phyloP scores from a whole-genome alignment of 1,284 basidiomycete genomes.

The Spongiforma sp. region DNA sequence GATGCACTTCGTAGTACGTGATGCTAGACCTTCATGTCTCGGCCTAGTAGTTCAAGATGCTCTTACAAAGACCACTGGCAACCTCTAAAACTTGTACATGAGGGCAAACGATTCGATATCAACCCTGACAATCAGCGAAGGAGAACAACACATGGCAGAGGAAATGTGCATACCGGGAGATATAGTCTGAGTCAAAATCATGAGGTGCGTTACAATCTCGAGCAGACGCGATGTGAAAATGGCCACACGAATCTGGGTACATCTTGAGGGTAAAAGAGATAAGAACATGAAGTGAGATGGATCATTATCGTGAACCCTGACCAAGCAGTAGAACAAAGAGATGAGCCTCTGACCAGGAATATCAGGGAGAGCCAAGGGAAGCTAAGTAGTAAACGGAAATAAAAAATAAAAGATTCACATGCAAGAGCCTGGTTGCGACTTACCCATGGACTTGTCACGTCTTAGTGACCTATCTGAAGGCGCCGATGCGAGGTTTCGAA shows the following conservation, averaged over 20 bases:
- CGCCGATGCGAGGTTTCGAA: no score
- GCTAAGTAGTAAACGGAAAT: constrained; percentile 15
- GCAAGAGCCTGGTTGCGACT: not conserved
- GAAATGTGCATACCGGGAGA: constrained; percentile 10
- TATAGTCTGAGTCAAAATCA: constrained; percentile 26
- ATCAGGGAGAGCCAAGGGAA: not conserved
- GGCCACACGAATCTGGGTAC: constrained; percentile 36
- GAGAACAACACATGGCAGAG: not conserved
- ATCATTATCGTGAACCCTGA: constrained; percentile 2
- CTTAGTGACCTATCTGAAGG: no score
- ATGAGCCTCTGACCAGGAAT: constrained; percentile 15
- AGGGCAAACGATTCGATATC: constrained; percentile 19
- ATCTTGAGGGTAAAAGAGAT: constrained; percentile 17
- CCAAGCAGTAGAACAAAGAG: constrained; percentile 14
- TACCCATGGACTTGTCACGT: no score
- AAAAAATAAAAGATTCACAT: not conserved
- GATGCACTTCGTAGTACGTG: no score
- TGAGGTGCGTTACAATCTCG: constrained; percentile 24
- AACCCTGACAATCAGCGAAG: constrained; percentile 8
- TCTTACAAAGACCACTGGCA: constrained; percentile 41
- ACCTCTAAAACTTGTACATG: constrained; percentile 26
- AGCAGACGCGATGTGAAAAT: constrained; percentile 34
- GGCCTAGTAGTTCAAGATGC: constrained; percentile 61
- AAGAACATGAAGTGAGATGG: not conserved
- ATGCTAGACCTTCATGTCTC: constrained; percentile 47